These are phyloP conservation scores for Fusarium falciforme DNA, from an alignment of 2,329 filamentous ascomycete genomes.

Conservation along the genomic window DNA sequence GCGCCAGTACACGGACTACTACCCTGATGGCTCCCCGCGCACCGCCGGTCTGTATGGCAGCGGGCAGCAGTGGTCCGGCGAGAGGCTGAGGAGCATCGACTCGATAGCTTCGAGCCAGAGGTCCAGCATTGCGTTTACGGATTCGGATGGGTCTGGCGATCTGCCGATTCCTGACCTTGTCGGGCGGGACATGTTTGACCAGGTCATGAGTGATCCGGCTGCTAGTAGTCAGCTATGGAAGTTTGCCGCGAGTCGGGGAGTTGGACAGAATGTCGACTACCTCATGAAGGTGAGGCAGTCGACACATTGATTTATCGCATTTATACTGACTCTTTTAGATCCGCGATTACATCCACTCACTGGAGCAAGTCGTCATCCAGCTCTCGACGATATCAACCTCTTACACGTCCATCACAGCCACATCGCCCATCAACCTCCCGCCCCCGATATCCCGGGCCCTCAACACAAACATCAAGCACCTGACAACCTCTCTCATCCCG, in stretches of 20 bases:
- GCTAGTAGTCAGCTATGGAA: constrained; percentile 59
- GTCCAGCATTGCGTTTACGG: constrained; percentile 42
- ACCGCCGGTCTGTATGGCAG: constrained; percentile 32
- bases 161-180: constrained; percentile 59
- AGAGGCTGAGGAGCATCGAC: constrained; percentile 44
- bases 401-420: constrained; percentile 56
- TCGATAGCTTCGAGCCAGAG: constrained; percentile 43
- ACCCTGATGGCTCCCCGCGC: constrained; percentile 52
- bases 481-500: constrained; percentile 57
- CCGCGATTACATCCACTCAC: constrained; percentile 57
- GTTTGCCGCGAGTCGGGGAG: constrained; percentile 61
- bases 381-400: constrained; percentile 55
- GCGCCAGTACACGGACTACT: constrained; percentile 60
- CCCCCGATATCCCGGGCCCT: constrained; percentile 53
- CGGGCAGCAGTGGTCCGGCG: constrained; percentile 29
- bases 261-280: constrained; percentile 63
- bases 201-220: constrained; percentile 61
- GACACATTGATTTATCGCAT: background rate
- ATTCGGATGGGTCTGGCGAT: constrained; percentile 41
- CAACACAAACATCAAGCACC: constrained; percentile 59
- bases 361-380: constrained; percentile 57
- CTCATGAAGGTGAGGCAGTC: constrained; percentile 55
- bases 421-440: constrained; percentile 56
- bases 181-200: constrained; percentile 60
- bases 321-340: constrained; percentile 41